Base-by-base conservation (phyloP, 768 basidiomycete genomes). In the Sporobolomyces pararoseus region DNA sequence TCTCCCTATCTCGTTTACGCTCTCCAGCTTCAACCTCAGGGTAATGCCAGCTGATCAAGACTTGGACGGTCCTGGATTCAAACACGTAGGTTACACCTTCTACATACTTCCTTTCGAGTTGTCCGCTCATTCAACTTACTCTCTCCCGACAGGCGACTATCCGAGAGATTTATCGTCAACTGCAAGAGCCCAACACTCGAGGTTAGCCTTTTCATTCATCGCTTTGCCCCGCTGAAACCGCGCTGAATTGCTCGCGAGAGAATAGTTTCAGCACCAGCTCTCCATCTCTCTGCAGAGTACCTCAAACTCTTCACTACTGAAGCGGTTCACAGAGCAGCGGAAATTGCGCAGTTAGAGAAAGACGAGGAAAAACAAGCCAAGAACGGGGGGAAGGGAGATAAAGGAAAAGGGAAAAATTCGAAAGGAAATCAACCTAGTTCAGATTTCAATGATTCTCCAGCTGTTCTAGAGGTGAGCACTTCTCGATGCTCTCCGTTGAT, bases 211-310 rank as follows among this genome's bases (percentile, higher is more conserved):
- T 39, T 44, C 29, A n/a, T n/a, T 25, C 27, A 42, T 42, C 9
- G 17, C 34, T 50, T 14, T 21, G 6, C 25, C 1, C 55, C 23
- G 19, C 5, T 21, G 37, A 37, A 19, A 17, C 39, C 5, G 13
- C 58, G 39, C 27, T 27, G 5, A 29, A 27, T 17, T 27, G 5
- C 39, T 59, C 13, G 25, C 42, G 13, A 27, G 5, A 12, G 25
- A 5, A 9, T 27, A 72, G 71, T 72, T 32, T 65, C 57, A 46
- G 52, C 66, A 0, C 63, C 71, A 17, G 71, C 71, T 6, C 53
- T 62, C 4, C 71, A 73, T 25, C 67, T 73, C 39, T 51, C 39
- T 17, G 44, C 71, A 37, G 71, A 73, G 50, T 73, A 73, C 60
- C 67, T 73, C 27, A 67, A 64, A 42, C 52, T 73, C 13, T 66